phyloP scores from a whole-genome alignment of 2,329 filamentous ascomycete genomes.

The Colletotrichum shisoi region DNA sequence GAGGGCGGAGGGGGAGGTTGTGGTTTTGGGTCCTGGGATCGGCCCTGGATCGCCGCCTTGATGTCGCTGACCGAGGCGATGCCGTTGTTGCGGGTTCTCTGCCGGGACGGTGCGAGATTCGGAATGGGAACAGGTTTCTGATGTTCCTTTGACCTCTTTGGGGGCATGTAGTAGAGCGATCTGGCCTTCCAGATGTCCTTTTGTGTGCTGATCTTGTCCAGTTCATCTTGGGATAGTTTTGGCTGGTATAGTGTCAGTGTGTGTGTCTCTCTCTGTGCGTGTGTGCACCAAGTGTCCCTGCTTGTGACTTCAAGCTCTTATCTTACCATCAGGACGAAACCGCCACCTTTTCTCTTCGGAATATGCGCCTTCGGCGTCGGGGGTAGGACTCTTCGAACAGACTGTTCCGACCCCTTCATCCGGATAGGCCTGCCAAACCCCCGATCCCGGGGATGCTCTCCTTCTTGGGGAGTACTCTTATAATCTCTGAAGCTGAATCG shows the following conservation, averaged over 20 bases:
- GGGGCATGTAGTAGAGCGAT: constrained; percentile 24
- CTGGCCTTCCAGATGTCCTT: constrained; percentile 24
- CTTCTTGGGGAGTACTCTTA: background rate
- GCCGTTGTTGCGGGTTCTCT: background rate
- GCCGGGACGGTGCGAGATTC: background rate
- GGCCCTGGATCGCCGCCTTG: constrained; percentile 8
- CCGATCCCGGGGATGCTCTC: no score
- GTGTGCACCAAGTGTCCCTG: background rate
- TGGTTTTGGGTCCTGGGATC: background rate
- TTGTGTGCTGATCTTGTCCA: constrained; percentile 19
- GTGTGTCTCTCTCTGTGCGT: background rate
- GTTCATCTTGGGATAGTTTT: constrained; percentile 18
- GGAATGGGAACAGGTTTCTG: constrained; percentile 1
- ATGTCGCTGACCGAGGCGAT: constrained; percentile 1
- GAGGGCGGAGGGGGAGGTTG: background rate
- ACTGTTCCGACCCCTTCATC: no score
- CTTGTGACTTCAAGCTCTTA: background rate
- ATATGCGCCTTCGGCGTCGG: background rate
- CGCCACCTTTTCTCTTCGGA: constrained; percentile 3
- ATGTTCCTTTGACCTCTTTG: constrained; percentile 15
- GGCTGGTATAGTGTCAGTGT: constrained; percentile 10
- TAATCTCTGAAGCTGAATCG: background rate
- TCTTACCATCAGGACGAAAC: constrained; percentile 14
- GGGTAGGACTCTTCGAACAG: background rate
- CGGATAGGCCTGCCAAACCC: no score